Evolutionary conservation across 176 grass and related monocot species (phyloP).

Genomic region (Musa itinerans): DNA sequence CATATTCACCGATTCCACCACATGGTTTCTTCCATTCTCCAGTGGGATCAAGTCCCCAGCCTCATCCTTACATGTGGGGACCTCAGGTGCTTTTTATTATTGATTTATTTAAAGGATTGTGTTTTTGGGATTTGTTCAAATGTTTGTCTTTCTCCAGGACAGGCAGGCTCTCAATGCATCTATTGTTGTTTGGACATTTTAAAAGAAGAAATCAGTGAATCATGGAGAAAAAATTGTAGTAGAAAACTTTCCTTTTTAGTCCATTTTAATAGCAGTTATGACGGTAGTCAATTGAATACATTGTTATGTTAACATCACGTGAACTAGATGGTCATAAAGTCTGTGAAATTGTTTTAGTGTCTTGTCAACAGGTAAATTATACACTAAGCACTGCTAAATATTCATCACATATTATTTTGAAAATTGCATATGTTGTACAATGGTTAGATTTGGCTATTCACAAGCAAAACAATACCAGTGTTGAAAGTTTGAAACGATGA

Average conservation of each 20-base stretch:
- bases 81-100: conserved; percentile 47
- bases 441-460: background rate
- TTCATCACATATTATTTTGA: background rate
- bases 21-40: conserved; percentile 84
- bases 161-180: too few species aligned
- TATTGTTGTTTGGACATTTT: background rate
- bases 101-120: background rate
- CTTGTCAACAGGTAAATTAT: background rate
- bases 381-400: background rate
- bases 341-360: background rate
- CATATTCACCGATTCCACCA: conserved; percentile 86
- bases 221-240: background rate
- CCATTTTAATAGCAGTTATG: background rate
- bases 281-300: background rate
- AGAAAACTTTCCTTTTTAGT: background rate
- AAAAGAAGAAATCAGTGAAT: background rate
- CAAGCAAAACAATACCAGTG: background rate
- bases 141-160: too few species aligned
- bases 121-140: background rate
- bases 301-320: background rate
- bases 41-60: conserved; percentile 72
- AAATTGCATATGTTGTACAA: background rate
- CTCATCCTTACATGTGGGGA: conserved; percentile 98
- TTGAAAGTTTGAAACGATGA: background rate
- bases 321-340: background rate